phyloP scores from a whole-genome alignment of 225 moss, liverwort and hornwort genomes.

The Physcomitrium patens region DNA sequence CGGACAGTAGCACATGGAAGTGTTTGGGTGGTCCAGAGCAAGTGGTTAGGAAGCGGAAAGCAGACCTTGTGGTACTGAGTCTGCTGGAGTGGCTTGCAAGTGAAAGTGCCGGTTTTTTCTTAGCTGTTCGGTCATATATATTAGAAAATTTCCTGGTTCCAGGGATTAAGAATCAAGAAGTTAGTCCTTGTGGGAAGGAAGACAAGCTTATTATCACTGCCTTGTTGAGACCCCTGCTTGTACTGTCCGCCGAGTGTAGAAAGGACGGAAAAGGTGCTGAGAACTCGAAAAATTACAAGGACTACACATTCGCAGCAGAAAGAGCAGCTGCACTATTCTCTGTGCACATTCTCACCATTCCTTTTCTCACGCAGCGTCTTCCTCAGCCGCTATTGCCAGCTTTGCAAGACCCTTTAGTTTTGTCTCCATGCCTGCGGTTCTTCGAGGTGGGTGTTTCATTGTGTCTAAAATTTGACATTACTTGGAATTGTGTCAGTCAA shows the following conservation, averaged over 20 bases:
- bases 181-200: conserved; percentile 54
- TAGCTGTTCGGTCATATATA: conserved; percentile 73
- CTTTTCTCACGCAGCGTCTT: conserved; percentile 77
- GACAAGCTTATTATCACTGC: conserved; percentile 83
- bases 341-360: conserved; percentile 80
- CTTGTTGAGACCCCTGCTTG: conserved; percentile 72
- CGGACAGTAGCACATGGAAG: conserved; percentile 85
- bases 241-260: conserved; percentile 54
- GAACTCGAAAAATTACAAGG: conserved; percentile 31
- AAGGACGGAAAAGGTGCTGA: conserved; percentile 38
- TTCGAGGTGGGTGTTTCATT: conserved; percentile 66
- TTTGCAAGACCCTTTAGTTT: conserved; percentile 73
- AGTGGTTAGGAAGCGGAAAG: conserved; percentile 47
- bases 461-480: background rate
- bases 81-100: conserved; percentile 78
- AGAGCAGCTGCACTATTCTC: conserved; percentile 78
- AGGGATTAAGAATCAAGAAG: conserved; percentile 53
- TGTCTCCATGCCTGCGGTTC: conserved; percentile 73
- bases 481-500: background rate
- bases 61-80: conserved; percentile 58
- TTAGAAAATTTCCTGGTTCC: conserved; percentile 73
- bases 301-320: conserved; percentile 54
- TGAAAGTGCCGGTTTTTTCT: conserved; percentile 74
- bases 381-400: conserved; percentile 80
- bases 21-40: conserved; percentile 49